These are phyloP conservation scores for Amaranthus palmeri DNA, from an alignment of 148 eudicot species.

Conservation along the genomic window DNA sequence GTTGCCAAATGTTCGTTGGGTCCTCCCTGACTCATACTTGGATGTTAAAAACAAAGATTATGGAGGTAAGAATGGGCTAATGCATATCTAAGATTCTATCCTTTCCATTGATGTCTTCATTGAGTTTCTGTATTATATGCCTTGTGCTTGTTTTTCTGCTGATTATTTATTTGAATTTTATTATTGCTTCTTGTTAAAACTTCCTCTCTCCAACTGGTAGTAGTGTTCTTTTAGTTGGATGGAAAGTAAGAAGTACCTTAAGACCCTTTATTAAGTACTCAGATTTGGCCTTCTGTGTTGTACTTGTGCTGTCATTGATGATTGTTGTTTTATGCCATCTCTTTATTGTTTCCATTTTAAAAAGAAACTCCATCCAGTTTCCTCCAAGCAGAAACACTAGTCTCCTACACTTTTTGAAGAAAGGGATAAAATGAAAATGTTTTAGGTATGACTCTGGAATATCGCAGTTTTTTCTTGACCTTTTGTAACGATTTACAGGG, in stretches of 20 bases:
- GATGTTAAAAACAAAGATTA: conserved; percentile 49
- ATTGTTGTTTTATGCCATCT: not conserved
- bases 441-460: not conserved
- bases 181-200: not conserved
- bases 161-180: not conserved
- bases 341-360: no score
- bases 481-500: conserved; percentile 39
- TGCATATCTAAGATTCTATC: not conserved
- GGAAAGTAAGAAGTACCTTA: not conserved
- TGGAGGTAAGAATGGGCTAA: conserved; percentile 44
- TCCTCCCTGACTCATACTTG: conserved; percentile 66
- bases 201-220: not conserved
- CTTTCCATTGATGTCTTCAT: not conserved
- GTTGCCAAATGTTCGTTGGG: conserved; percentile 57
- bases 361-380: no score
- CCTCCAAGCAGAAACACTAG: no score
- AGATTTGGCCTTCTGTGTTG: no score
- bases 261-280: no score
- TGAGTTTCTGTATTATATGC: not conserved
- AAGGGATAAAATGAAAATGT: no score
- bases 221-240: not conserved
- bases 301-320: not conserved
- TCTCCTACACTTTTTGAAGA: no score
- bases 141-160: not conserved
- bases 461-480: not conserved